Evolutionary conservation across 2,329 filamentous ascomycete species (phyloP).

Genomic region (Scleromitrula shiraiana): DNA sequence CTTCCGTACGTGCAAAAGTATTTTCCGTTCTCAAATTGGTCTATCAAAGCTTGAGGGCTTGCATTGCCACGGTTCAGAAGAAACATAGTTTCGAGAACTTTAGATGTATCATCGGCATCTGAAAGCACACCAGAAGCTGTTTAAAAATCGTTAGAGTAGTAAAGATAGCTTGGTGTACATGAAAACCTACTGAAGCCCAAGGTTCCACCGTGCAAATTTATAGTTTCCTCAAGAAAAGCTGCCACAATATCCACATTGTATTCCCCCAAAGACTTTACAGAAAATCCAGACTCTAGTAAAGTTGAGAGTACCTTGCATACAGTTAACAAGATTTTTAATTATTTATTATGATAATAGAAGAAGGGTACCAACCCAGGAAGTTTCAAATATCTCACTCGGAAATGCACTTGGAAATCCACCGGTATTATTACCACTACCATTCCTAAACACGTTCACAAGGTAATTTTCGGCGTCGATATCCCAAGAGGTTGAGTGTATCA

Average conservation of each 20-base stretch:
- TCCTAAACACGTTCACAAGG: background rate
- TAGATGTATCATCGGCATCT: conserved; percentile 2
- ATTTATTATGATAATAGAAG: background rate
- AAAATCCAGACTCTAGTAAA: background rate
- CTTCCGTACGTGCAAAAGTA: conserved; percentile 3
- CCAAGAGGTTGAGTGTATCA: background rate
- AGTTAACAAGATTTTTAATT: too few relatives aligned
- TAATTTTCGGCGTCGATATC: background rate
- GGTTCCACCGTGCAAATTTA: background rate
- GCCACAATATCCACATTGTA: background rate
- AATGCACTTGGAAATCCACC: background rate
- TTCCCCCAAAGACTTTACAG: background rate
- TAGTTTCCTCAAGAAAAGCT: background rate
- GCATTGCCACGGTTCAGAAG: background rate
- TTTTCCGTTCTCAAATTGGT: background rate
- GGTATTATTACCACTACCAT: background rate
- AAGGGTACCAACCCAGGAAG: background rate
- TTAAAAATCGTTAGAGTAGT: background rate
- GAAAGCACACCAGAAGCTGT: background rate
- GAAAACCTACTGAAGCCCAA: background rate
- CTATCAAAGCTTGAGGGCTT: background rate
- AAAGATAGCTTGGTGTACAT: background rate
- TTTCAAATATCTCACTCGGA: background rate
- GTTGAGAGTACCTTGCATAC: background rate
- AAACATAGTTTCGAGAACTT: background rate